phyloP scores from a whole-genome alignment of 371 early-diverging fungal species.

The Fennellomyces sp. region DNA sequence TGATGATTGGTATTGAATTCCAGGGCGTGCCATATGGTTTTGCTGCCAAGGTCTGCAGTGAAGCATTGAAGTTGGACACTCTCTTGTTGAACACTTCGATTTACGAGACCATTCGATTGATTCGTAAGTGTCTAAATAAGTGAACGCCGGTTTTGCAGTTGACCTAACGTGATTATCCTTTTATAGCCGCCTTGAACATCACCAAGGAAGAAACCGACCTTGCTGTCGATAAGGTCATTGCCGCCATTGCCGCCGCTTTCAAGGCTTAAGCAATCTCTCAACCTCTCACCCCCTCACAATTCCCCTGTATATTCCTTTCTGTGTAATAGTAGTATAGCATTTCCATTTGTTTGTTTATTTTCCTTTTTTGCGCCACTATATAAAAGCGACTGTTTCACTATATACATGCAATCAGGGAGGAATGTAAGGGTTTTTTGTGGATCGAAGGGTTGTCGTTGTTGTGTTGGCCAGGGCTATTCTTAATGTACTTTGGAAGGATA shows the following conservation, averaged over 20 bases:
- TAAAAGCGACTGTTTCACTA: no score
- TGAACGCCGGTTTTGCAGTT: no score
- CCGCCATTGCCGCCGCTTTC: slow-evolving; percentile 41
- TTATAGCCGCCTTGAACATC: slow-evolving; percentile 58
- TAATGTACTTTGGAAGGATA: no score
- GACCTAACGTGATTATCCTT: no score
- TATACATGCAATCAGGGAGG: no score
- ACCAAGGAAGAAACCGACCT: slow-evolving; percentile 53
- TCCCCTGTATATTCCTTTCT: neutral
- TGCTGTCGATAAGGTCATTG: slow-evolving; percentile 43
- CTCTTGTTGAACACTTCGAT: slow-evolving; percentile 58
- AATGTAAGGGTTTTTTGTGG: no score
- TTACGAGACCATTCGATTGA: slow-evolving; percentile 59
- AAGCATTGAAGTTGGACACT: slow-evolving; percentile 50
- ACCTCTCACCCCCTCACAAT: neutral
- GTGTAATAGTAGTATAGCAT: neutral
- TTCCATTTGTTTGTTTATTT: neutral
- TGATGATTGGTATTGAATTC: slow-evolving; percentile 68
- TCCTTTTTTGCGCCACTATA: no score
- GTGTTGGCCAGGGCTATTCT: no score
- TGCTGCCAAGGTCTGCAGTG: slow-evolving; percentile 35
- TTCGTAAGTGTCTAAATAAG: no score
- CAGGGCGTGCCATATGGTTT: slow-evolving; percentile 45
- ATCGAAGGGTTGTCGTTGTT: no score
- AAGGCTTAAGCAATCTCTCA: slow-evolving; percentile 10